A percentile compares a stretch with the other conserved stretches of the same genome.
Evolutionary conservation across 305 asterid species (phyloP).

Genomic region (Euphrasia arctica): DNA sequence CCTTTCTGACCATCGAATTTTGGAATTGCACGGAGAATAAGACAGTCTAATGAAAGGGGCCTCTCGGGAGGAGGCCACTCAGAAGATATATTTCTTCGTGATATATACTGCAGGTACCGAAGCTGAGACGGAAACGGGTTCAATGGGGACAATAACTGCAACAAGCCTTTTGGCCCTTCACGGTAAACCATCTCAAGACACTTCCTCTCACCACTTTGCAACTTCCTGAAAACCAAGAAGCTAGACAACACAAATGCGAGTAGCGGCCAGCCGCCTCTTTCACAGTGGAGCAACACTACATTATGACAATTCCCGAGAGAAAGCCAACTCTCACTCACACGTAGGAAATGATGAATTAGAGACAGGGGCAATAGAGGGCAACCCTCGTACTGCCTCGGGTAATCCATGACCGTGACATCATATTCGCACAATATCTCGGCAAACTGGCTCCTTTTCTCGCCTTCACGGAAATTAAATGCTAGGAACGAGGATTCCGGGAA

Average conservation of each 20-base stretch:
- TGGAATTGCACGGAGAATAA: conserved; percentile 87
- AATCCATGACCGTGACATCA: conserved; percentile 90
- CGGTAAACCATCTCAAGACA: conserved; percentile 89
- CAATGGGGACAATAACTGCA: conserved; percentile 84
- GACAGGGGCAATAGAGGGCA: conserved; percentile 93
- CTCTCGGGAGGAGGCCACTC: conserved; percentile 98
- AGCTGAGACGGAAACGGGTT: conserved; percentile 96
- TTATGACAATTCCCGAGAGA: conserved; percentile 67
- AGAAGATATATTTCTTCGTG: conserved; percentile 78
- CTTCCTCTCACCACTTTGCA: conserved; percentile 76
- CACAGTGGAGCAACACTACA: conserved; percentile 89
- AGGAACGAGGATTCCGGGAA: conserved; percentile 88
- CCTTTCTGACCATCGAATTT: conserved; percentile 88
- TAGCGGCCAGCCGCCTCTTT: conserved; percentile 95
- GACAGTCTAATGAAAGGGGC: conserved; percentile 92
- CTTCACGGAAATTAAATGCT: conserved; percentile 94
- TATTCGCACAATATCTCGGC: conserved; percentile 80
- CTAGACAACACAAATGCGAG: conserved; percentile 82
- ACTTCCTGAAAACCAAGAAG: conserved; percentile 80
- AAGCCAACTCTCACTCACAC: conserved; percentile 94
- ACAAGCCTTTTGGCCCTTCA: conserved; percentile 89
- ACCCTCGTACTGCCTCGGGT: conserved; percentile 97
- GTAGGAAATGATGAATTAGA: conserved; percentile 80
- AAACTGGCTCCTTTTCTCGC: conserved; percentile 84
- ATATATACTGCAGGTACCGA: conserved; percentile 87